Base-by-base conservation (phyloP, 2,329 filamentous ascomycete genomes). In the Colletotrichum sp. region DNA sequence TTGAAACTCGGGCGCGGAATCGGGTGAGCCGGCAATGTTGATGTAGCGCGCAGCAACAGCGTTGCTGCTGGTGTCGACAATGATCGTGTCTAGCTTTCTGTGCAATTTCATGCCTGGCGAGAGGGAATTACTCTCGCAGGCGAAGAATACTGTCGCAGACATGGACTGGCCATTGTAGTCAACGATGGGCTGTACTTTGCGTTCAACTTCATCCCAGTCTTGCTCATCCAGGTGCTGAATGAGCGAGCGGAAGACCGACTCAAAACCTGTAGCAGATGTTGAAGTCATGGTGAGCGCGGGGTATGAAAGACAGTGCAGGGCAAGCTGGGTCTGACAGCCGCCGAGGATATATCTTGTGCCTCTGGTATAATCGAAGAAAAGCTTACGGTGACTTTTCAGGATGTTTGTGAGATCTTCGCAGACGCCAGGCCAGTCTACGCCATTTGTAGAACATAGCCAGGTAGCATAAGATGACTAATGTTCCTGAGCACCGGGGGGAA, bases 21-120 rank as follows among this genome's bases (percentile, higher is more conserved):
- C 63, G 3, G 12, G 5, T 3, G 32, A 57, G 3, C 9, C 9
- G 5, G 62, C 26, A 26, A 18, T 9, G 16, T 76, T 57, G 63
- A 69, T 64, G 30, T 67, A 44, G 18, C 73, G 69, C 0, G 70
- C 63, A 8, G 63, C 69, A 26, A 75, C 36, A 18, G 18, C 34
- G 0, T 60, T n/a, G 10, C 34, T 32, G 9, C 55, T 24, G 24
- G 4, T 32, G 21, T 69, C 55, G 8, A 69, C 34, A 13, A 39
- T 21, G 6, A 49, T 30, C 1, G 34, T 24, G 36, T 69, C 67
- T 15, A 59, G 16, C 55, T 62, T 30, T 15, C 55, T 59, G 10
- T 69, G 24, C 10, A 28, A 8, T 26, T 57, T 16, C 30, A 12
- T 30, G 8, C 21, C 32, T 18, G 55, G 21, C 18, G 24, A 15